Evolutionary conservation across 495 filamentous ascomycete genomes (phyloP).

Genomic region (Podospora didyma): DNA sequence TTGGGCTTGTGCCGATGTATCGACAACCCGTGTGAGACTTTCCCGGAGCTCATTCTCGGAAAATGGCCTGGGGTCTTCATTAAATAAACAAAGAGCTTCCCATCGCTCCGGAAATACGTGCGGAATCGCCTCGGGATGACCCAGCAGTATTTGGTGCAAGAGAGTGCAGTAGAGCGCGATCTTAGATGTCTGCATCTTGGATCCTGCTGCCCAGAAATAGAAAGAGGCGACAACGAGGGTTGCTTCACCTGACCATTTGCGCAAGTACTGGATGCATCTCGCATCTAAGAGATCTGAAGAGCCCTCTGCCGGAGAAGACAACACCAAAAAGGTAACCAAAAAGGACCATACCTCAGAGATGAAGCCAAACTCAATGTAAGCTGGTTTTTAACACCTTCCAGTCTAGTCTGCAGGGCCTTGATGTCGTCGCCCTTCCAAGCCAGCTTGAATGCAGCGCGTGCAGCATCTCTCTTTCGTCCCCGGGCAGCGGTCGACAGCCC

Average conservation of each 20-base stretch:
- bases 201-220: slow-evolving; percentile 22
- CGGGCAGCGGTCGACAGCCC: no score
- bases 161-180: slow-evolving; percentile 16
- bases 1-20: neutral
- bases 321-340: no score
- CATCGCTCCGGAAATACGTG: slow-evolving; percentile 18
- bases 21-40: no score
- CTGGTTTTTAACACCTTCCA: no score
- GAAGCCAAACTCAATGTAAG: neutral
- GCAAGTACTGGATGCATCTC: slow-evolving; percentile 1
- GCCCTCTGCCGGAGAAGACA: no score
- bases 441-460: no score
- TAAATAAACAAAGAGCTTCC: slow-evolving; percentile 10
- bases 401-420: no score
- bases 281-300: no score
- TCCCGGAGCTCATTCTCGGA: neutral
- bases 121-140: slow-evolving; percentile 12
- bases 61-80: neutral
- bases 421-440: no score
- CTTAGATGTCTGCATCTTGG: slow-evolving; percentile 16
- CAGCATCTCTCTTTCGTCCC: no score
- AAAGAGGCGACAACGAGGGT: slow-evolving; percentile 10
- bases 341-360: no score
- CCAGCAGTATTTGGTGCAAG: slow-evolving; percentile 11
- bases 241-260: neutral